Conservation (phyloP, 345 rosid genomes). For the Pugionium dolabratum region DNA sequence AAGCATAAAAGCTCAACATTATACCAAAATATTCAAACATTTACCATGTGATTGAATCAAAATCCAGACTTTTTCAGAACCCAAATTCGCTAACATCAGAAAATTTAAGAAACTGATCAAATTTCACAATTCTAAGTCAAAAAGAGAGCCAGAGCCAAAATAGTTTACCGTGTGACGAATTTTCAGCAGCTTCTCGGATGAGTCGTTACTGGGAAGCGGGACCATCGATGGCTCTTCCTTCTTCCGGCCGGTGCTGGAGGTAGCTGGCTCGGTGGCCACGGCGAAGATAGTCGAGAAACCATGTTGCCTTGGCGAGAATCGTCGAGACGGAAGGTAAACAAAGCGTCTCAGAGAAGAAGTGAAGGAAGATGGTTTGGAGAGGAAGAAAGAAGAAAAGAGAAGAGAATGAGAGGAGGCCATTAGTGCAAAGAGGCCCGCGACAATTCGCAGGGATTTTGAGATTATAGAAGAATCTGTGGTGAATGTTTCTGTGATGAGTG, state of each 20-base stretch:
- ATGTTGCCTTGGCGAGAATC: slow-evolving; percentile 35
- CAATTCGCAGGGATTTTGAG: too few species aligned
- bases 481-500: too few species aligned
- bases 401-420: slow-evolving; percentile 57
- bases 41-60: background rate
- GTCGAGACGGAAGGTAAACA: slow-evolving; percentile 42
- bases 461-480: too few species aligned
- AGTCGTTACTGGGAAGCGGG: slow-evolving; percentile 78
- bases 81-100: background rate
- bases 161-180: slow-evolving; percentile 78
- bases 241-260: slow-evolving; percentile 39
- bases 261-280: slow-evolving; percentile 58
- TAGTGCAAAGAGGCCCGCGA: background rate
- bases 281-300: slow-evolving; percentile 47
- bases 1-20: background rate
- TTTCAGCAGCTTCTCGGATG: slow-evolving; percentile 69
- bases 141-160: background rate
- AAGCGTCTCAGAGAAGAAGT: slow-evolving; percentile 47
- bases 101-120: background rate
- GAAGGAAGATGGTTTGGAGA: slow-evolving; percentile 44
- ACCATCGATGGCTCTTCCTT: slow-evolving; percentile 41
- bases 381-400: slow-evolving; percentile 44
- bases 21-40: background rate
- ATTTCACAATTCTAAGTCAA: background rate
- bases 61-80: slow-evolving; percentile 5